Percentiles rank a stretch among this genome's conserved stretches.
phyloP scores from a whole-genome alignment of 805 yeast species.

The baker's yeast (Saccharomyces cerevisiae) region DNA sequence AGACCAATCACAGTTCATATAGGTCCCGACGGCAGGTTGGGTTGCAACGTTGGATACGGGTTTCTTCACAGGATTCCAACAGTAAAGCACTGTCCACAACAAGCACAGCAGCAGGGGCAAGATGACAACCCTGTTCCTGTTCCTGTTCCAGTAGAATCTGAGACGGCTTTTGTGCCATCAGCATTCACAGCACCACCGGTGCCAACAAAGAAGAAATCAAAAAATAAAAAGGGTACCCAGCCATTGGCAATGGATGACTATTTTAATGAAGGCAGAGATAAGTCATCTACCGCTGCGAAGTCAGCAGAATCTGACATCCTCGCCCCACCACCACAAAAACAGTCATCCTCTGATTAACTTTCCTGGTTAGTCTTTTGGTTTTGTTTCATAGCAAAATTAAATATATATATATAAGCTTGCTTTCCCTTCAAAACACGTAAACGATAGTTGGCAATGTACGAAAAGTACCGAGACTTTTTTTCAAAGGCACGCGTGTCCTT shows the following conservation, averaged over 20 bases:
- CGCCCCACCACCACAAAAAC: constrained; percentile 9
- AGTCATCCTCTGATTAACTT: background rate
- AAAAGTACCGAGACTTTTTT: background rate
- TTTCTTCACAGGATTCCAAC: constrained; percentile 78
- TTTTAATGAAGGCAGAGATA: constrained; percentile 29
- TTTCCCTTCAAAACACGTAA: background rate
- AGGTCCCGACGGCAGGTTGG: constrained; percentile 76
- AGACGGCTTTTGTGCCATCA: background rate
- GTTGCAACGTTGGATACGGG: constrained; percentile 95
- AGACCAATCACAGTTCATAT: constrained; percentile 82
- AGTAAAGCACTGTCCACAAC: constrained; percentile 5
- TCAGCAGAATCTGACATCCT: background rate
- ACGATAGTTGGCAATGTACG: background rate
- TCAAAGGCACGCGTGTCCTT: background rate
- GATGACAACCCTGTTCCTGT: background rate
- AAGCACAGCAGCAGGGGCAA: background rate
- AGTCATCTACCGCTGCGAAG: constrained; percentile 6
- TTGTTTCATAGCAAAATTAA: background rate
- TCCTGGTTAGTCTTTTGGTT: background rate
- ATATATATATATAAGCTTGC: background rate
- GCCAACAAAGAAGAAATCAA: constrained; percentile 11
- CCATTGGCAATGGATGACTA: constrained; percentile 20
- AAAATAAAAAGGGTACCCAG: constrained; percentile 6
- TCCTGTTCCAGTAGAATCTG: background rate
- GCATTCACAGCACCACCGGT: constrained; percentile 9